phyloP scores from a whole-genome alignment of 2,329 filamentous ascomycete species.

The Botrytis paeoniae region DNA sequence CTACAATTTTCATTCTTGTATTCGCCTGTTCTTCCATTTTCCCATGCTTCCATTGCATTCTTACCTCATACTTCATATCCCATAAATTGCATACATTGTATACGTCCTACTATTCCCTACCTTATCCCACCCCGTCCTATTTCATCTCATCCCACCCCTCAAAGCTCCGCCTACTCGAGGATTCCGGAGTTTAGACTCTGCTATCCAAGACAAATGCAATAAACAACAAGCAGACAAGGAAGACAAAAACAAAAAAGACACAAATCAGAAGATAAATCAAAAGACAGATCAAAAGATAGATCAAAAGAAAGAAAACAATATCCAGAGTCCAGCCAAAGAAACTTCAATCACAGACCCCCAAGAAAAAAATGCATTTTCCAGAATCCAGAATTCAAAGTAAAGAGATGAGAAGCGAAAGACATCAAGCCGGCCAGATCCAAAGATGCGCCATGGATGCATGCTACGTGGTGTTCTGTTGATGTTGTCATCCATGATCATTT shows the following conservation, averaged over 20 bases:
- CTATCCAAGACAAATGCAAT: no score
- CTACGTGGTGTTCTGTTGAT: not conserved
- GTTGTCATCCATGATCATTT: not conserved
- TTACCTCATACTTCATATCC: no score
- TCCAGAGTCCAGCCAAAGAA: not conserved
- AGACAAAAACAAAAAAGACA: no score
- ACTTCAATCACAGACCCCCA: not conserved
- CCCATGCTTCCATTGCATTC: no score
- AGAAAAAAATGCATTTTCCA: not conserved
- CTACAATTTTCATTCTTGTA: rapidly evolving
- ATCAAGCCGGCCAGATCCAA: not conserved
- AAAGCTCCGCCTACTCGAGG: no score
- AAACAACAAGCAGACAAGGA: no score
- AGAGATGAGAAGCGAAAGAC: not conserved
- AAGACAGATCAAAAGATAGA: no score
- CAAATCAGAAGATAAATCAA: no score
- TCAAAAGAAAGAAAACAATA: no score
- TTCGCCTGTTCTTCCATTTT: not conserved
- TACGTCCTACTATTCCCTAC: not conserved
- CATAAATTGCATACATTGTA: no score
- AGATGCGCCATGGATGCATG: not conserved
- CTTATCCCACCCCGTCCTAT: not conserved
- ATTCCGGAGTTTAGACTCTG: rapidly evolving
- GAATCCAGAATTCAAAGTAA: not conserved
- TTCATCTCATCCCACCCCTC: not conserved